Conservation (phyloP, 371 early-diverging fungal genomes). For the Mucor ambiguus region DNA sequence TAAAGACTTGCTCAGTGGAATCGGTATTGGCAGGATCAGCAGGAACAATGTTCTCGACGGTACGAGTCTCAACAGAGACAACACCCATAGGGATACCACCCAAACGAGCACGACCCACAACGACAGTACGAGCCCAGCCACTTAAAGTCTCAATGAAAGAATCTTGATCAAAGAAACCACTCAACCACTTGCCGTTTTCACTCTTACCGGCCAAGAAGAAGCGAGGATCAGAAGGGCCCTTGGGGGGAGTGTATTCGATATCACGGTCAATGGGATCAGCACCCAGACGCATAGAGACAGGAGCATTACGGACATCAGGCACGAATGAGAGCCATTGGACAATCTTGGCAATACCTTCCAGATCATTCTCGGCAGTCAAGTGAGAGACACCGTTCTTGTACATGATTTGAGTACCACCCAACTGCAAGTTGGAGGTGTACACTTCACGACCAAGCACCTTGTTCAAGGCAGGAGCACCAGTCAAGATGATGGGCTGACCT, state of each 20-base stretch:
- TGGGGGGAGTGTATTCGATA: conserved; percentile 78
- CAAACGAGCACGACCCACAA: conserved; percentile 94
- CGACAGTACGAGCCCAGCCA: conserved; percentile 69
- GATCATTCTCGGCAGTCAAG: conserved; percentile 92
- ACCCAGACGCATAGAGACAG: conserved; percentile 59
- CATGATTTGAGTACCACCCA: conserved; percentile 99
- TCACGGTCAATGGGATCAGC: conserved; percentile 75
- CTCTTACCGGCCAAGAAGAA: conserved; percentile 83
- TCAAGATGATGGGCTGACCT: conserved; percentile 97
- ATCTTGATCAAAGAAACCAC: conserved; percentile 93
- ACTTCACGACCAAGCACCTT: conserved; percentile 98
- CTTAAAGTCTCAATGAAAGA: conserved; percentile 85
- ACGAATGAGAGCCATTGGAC: conserved; percentile 95
- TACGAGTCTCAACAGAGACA: conserved; percentile 95
- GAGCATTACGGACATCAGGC: conserved; percentile 70
- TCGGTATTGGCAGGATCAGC: conserved; percentile 94
- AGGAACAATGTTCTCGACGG: conserved; percentile 88
- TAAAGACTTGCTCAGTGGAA: conserved; percentile 86
- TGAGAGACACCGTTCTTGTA: conserved; percentile 98
- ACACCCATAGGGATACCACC: conserved; percentile 98
- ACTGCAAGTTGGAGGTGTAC: conserved; percentile 97
- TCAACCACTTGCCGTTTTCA: conserved; percentile 74
- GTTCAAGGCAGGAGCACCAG: conserved; percentile 98
- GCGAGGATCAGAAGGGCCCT: conserved; percentile 92
- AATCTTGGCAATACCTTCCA: conserved; percentile 92